Evolutionary conservation across 768 basidiomycete genomes (phyloP), one percentile per base, ranked within the genome.

Genomic region (Lactarius psammicola): DNA sequence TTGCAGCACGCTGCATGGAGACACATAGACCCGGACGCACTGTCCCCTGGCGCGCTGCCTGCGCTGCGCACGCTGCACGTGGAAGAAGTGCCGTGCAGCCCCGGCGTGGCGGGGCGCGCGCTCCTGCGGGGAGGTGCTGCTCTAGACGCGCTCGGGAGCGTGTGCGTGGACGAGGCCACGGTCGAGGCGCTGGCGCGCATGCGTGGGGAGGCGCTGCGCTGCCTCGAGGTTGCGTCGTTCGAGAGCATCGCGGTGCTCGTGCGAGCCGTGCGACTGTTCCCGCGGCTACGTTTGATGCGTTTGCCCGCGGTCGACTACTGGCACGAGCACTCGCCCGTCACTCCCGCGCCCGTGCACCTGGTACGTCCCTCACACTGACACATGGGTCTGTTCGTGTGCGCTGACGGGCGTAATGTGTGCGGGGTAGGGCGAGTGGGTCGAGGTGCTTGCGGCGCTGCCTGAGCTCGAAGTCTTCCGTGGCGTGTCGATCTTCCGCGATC

Each of bases 1-100:
- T 30, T 63, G 5, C 53, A 55, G 8, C 49, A 53, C 38, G 38
- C 13, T 17, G 33, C 36, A 11, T 63, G 54, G 62, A 11, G 1
- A 18, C n/a, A 54, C 54, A 36, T 46, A 5, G 53, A 46, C 2
- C 30, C 31, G 1, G 20, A 10, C 3, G 10, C 31, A 18, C 54
- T 63, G 0, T 26, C 54, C 30, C 3, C 54, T 4, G 18, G 38
- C 3, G 31, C 62, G 10, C 38, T 63, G 15, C 62, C 62, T 9
- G 20, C 28, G 9, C 76, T 53, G 67, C 75, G 59, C 68, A 67
- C 38, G 63, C 56, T 63, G 33, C 68, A 38, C 30, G 54, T n/a
- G 18, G 31, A 42, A 1, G 34, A 55, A 5, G 38, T 42, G 0
- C 38, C 36, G 1, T 20, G 30, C 23, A 40, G 40, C 54, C 54